Conservation (phyloP, 148 eudicot genomes). For the Silene uniflora region DNA sequence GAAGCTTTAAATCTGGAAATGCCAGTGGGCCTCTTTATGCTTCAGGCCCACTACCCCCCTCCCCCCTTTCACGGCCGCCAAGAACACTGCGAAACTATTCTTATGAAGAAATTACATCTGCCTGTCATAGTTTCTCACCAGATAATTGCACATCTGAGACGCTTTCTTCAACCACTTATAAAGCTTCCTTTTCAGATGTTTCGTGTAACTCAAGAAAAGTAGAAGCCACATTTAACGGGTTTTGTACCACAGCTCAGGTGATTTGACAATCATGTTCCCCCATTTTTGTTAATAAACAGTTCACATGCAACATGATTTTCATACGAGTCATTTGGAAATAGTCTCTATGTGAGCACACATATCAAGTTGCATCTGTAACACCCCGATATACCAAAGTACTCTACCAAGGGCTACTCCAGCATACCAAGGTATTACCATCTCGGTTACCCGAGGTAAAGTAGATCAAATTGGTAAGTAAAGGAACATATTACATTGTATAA, state of each 20-base stretch:
- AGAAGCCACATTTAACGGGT: slow-evolving; percentile 77
- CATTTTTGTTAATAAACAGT: not conserved
- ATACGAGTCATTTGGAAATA: not conserved
- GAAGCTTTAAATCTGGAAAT: slow-evolving; percentile 61
- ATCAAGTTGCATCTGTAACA: not conserved
- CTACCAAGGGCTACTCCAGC: too few species aligned
- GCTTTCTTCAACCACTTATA: slow-evolving; percentile 63
- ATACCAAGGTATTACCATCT: too few species aligned
- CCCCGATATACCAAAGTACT: too few species aligned
- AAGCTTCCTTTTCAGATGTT: slow-evolving; percentile 68
- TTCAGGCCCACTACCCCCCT: slow-evolving; percentile 74
- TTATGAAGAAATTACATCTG: slow-evolving; percentile 67
- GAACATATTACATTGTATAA: too few species aligned
- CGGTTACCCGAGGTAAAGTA: too few species aligned
- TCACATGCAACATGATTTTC: not conserved
- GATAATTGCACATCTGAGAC: slow-evolving; percentile 80
- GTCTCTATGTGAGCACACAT: not conserved
- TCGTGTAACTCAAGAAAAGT: slow-evolving; percentile 42
- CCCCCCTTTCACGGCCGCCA: slow-evolving; percentile 54
- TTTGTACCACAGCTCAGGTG: slow-evolving; percentile 73
- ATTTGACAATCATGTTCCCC: slow-evolving; percentile 10
- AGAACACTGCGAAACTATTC: slow-evolving; percentile 58
- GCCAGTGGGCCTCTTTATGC: slow-evolving; percentile 62
- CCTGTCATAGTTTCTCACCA: slow-evolving; percentile 81
- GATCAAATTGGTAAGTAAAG: too few species aligned